Evolutionary conservation across 345 rosid genomes (phyloP), one percentile per base, ranked within the genome.

Genomic region (Pugionium cornutum): DNA sequence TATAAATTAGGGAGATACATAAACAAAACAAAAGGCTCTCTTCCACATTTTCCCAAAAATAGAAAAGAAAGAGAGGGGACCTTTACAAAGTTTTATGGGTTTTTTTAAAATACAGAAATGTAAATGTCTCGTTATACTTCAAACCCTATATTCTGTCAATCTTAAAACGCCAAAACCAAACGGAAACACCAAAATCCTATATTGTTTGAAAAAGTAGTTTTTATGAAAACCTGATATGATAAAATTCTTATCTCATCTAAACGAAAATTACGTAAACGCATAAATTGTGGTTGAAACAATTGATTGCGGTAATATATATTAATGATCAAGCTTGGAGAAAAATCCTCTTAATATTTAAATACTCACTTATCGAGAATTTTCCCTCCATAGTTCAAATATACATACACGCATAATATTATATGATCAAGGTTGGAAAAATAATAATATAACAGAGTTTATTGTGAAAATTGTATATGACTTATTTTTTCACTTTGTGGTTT

Each of bases 1-100:
- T 74, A 30, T 67, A 47, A 74, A 66, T 29, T 66, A 53, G n/a
- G 30, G 7, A 42, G 4, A 66, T 44, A 72, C 10, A 58, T 44
- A 37, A 6, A 45, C 49, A 36, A 30, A 50, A 37, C 1, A 33
- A 40, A 8, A 7, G 36, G 35, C 4, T 37, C 9, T 48, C 26
- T 34, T 31, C 58, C 51, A n/a, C 37, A 29, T 27, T 5, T 56
- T 7, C n/a, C 18, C 18, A 18, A 28, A 56, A 44, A 34, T 0
- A 35, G 3, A 42, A 58, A 26, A 40, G 3, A 30, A 45, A 50
- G 3, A 61, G 44, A 49, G 4, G 9, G 5, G 30, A 64, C 18
- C 26, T 28, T 33, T 64, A 45, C 58, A 65, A 65, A 58, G 60
- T 72, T 43, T 57, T 1, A 55, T 65, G 40, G 2, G 7, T 28